Evolutionary conservation across 2,329 filamentous ascomycete species (phyloP), one percentile per base, ranked within the genome.

Genomic region (Arthrobotrys sphaeroides): DNA sequence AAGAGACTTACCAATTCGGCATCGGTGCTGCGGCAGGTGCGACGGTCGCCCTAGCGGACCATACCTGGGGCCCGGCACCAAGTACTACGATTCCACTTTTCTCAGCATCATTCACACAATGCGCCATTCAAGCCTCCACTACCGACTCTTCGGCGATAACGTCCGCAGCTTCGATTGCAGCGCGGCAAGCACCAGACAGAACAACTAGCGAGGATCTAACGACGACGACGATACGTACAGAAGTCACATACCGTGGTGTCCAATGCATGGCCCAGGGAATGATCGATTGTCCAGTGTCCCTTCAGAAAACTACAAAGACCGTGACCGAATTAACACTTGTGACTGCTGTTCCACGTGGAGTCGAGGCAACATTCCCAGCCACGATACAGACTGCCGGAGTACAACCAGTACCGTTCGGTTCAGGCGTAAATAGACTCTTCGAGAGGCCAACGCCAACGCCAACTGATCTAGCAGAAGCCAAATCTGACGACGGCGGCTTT

Each of bases 1-100:
- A 84, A 7, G 84, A 88, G 76, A 82, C 83, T 1, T 89, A 87
- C 78, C 79, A 73, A 22, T 79, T 89, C 9, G 87, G 83, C 0
- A 77, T 89, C 0, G 87, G 87, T 13, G 87, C 86, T 3, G 83
- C 82, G 0, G 86, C 86, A 3, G 87, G 87, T 0, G 87, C 86
- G 0, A 86, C 85, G 0, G 78, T 88, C 0, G 83, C 81, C 1
- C 57, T 88, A 3, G 81, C 80, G 0, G 77, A 78, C 0, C 78
- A 84, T 12, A 85, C 83, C 0, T 89, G 85, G 85, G 87, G 87
- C 0, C 86, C 86, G 0, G 79, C 82, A 0, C 84, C 85, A 0
- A 79, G 81, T 18, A 86, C 84, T 0, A 83, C 84, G 9, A 82
- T 85, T 1, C 85, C 87, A 0, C 82, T 89, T 42, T 88, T 83